Conservation (phyloP, 2,329 filamentous ascomycete genomes). For the Fusarium sp. region DNA sequence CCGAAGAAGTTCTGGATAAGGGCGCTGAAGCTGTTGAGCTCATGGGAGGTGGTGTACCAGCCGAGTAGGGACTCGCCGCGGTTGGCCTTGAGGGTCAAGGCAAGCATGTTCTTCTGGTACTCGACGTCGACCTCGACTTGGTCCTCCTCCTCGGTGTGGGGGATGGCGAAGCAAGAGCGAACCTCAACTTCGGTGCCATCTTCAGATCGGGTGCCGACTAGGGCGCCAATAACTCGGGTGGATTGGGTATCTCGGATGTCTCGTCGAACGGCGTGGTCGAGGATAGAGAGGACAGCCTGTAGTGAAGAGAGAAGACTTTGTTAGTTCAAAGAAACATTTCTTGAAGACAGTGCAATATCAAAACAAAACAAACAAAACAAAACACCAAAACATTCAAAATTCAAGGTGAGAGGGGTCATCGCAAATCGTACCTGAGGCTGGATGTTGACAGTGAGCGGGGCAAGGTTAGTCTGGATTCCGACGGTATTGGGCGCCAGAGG, state of each 20-base stretch:
- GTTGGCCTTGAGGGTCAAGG: conserved; percentile 91
- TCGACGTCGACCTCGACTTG: conserved; percentile 99
- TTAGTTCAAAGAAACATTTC: conserved; percentile 21
- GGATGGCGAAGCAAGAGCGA: conserved; percentile 95
- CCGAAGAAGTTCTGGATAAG: conserved; percentile 99
- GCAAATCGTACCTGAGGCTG: conserved; percentile 84
- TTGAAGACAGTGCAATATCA: conserved; percentile 5
- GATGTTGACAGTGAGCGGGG: conserved; percentile 93
- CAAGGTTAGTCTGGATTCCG: conserved; percentile 85
- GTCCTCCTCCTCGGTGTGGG: conserved; percentile 97
- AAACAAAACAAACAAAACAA: conserved; percentile 3
- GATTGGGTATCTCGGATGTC: conserved; percentile 82
- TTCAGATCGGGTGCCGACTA: conserved; percentile 92
- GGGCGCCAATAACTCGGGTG: conserved; percentile 95
- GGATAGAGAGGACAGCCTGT: conserved; percentile 78
- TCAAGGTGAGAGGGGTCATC: conserved; percentile 32
- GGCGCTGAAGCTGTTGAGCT: conserved; percentile 98
- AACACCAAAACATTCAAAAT: conserved; percentile 17
- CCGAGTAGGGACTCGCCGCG: conserved; percentile 94
- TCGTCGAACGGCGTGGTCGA: conserved; percentile 94
- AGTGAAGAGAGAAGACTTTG: conserved; percentile 5
- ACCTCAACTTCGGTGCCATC: conserved; percentile 98
- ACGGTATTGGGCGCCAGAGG: conserved; percentile 86
- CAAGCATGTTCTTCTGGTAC: conserved; percentile 99
- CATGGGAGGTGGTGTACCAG: conserved; percentile 97